phyloP scores from a whole-genome alignment of 805 yeast genomes.

The Starmerella floris region DNA sequence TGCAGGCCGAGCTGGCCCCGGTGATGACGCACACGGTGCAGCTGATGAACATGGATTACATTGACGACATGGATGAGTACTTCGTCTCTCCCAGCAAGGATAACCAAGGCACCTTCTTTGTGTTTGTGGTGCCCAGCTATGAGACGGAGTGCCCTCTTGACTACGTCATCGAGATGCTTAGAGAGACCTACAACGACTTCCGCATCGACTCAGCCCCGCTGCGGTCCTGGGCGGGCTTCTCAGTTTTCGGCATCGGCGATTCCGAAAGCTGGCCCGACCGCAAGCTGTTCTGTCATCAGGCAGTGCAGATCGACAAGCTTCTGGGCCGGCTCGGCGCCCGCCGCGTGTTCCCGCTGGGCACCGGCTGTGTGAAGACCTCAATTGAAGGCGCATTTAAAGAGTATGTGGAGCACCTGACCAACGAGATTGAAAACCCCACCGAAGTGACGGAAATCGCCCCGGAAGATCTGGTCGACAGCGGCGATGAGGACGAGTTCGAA shows the following conservation, averaged over 20 bases:
- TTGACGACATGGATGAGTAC: constrained; percentile 72
- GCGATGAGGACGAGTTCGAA: constrained; percentile 31
- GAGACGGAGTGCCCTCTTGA: constrained; percentile 89
- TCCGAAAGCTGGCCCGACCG: constrained; percentile 60
- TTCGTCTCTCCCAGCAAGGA: constrained; percentile 47
- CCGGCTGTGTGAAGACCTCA: constrained; percentile 58
- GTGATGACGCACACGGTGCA: constrained; percentile 34
- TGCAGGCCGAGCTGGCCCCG: constrained; percentile 31
- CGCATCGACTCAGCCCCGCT: constrained; percentile 75
- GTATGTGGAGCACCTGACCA: constrained; percentile 52
- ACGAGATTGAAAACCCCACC: constrained; percentile 45
- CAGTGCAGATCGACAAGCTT: constrained; percentile 57
- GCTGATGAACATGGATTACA: constrained; percentile 59
- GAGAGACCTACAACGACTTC: constrained; percentile 73
- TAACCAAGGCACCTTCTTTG: constrained; percentile 33
- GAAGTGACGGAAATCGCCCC: constrained; percentile 42
- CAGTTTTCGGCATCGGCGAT: constrained; percentile 83
- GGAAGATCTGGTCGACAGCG: constrained; percentile 44
- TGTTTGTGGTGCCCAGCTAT: constrained; percentile 74
- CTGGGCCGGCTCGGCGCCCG: constrained; percentile 75
- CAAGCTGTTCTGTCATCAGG: constrained; percentile 75
- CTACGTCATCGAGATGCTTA: constrained; percentile 64
- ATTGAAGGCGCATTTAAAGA: constrained; percentile 46
- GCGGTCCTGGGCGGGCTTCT: constrained; percentile 54
- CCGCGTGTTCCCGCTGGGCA: constrained; percentile 71